Evolutionary conservation across 768 basidiomycete species (phyloP), one percentile per base, ranked within the genome.

Genomic region (Galerina sulciceps): DNA sequence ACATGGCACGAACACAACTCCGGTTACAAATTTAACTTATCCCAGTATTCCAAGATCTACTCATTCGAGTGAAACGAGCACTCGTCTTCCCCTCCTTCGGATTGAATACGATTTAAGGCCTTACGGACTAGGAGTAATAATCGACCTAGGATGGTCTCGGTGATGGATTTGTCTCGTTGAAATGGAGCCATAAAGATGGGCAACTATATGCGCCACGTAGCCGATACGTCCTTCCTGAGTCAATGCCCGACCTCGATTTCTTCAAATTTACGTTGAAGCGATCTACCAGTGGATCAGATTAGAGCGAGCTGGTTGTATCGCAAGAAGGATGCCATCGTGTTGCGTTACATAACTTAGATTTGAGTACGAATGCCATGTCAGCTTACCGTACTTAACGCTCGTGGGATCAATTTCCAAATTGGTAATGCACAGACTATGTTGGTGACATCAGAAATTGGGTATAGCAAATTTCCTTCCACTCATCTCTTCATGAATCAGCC

Each of bases 81-180:
- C 58, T 52, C 46, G 55, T 41, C 63, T 68, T 9, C 70, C 74
- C 3, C 59, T 76, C 46, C 61, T 76, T 46, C 76, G 82, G 41
- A 73, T 76, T 63, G 85, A 90, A 68, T 87, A 90, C 65, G 91
- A 94, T 69, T 71, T 94, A 59, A 83, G 87, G 23, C 81, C 81
- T 10, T 86, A 88, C 71, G 92, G 92, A 9, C 75, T 94, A 43
- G 85, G 84, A 42, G 74, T 93, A 57, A 76, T 92, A 38, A 57
- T 94, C 42, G 93, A 94, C 69, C 85, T 93, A 69, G 79, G 87
- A 47, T 92, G 90, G 91, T 80, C 67, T 10, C 58, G 60, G 55
- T 23, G 18, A 35, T 10, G 2, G 14, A 2, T 15, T 15, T 15
- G 15, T 46, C 3, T 23, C 14, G 43, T 18, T 44, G 43, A 18